These are phyloP conservation scores for Candida nanaspora DNA, from an alignment of 805 yeast species.

Conservation along the genomic window DNA sequence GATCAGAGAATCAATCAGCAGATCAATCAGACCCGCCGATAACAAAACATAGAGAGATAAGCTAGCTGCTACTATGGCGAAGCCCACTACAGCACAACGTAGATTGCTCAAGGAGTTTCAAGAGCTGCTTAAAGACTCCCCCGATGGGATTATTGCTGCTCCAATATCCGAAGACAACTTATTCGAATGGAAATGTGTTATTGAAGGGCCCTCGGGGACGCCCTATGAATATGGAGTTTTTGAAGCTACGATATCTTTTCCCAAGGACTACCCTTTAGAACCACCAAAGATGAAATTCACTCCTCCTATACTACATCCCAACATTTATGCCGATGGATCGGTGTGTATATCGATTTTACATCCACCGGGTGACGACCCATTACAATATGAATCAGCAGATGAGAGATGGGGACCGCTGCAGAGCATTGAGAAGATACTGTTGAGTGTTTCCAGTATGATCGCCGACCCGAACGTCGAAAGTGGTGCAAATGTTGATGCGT, in stretches of 20 bases:
- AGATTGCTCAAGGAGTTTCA: conserved; percentile 84
- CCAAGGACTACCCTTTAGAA: conserved; percentile 45
- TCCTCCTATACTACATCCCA: conserved; percentile 87
- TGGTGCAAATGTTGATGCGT: conserved; percentile 81
- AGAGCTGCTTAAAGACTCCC: conserved; percentile 77
- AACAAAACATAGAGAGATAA: too few species aligned
- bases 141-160: conserved; percentile 94
- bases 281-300: conserved; percentile 62
- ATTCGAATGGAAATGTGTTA: conserved; percentile 44
- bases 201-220: conserved; percentile 49
- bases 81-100: conserved; percentile 56
- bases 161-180: conserved; percentile 61
- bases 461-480: conserved; percentile 96
- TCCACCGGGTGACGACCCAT: conserved; percentile 96
- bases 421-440: conserved; percentile 90
- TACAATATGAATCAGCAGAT: conserved; percentile 89
- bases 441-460: conserved; percentile 91
- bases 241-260: conserved; percentile 39
- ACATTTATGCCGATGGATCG: conserved; percentile 88
- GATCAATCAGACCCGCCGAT: too few species aligned
- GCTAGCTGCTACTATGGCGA: conserved; percentile 8
- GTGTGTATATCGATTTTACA: conserved; percentile 95
- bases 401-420: conserved; percentile 99
- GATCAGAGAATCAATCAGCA: conserved; percentile 4
- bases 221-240: conserved; percentile 52